A percentile compares a stretch with the other conserved stretches of the same genome.
phyloP scores from a whole-genome alignment of 768 basidiomycete genomes.

The Auricularia auricula-judae region DNA sequence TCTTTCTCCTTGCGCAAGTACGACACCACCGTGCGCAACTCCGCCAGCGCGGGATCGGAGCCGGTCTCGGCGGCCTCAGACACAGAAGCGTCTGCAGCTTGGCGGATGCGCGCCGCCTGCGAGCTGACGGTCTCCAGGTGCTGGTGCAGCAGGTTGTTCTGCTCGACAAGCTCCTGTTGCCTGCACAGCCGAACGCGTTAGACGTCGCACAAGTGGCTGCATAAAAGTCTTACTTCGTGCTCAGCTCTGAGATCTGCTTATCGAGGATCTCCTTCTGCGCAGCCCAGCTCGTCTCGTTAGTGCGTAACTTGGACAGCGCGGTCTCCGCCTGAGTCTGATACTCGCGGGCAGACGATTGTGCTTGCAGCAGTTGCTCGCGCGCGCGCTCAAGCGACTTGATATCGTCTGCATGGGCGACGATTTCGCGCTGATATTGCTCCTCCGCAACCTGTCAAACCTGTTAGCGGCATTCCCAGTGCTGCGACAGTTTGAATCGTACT shows the following conservation, averaged over 20 bases:
- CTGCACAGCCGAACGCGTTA: slow-evolving; percentile 24
- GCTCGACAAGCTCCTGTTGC: slow-evolving; percentile 59
- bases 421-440: slow-evolving; percentile 68
- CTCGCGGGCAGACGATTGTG: slow-evolving; percentile 46
- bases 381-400: slow-evolving; percentile 61
- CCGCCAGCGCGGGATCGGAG: slow-evolving; percentile 51
- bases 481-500: slow-evolving; percentile 4
- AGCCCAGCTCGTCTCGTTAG: slow-evolving; percentile 72
- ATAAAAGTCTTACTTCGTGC: slow-evolving; percentile 40
- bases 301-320: slow-evolving; percentile 56
- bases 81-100: slow-evolving; percentile 47
- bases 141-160: slow-evolving; percentile 68
- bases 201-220: not conserved
- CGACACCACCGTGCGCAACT: slow-evolving; percentile 66
- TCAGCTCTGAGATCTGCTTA: slow-evolving; percentile 66
- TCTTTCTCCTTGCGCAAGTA: slow-evolving; percentile 88
- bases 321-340: slow-evolving; percentile 55
- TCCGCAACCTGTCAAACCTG: slow-evolving; percentile 48
- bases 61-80: slow-evolving; percentile 28
- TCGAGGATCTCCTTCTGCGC: slow-evolving; percentile 67
- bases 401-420: slow-evolving; percentile 77
- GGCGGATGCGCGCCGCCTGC: slow-evolving; percentile 71
- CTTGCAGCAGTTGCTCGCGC: slow-evolving; percentile 46
- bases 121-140: slow-evolving; percentile 78
- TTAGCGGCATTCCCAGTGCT: not conserved